These are phyloP conservation scores for Aristolochia fimbriata DNA, from an alignment of 164 flowering plant species.

Conservation along the genomic window DNA sequence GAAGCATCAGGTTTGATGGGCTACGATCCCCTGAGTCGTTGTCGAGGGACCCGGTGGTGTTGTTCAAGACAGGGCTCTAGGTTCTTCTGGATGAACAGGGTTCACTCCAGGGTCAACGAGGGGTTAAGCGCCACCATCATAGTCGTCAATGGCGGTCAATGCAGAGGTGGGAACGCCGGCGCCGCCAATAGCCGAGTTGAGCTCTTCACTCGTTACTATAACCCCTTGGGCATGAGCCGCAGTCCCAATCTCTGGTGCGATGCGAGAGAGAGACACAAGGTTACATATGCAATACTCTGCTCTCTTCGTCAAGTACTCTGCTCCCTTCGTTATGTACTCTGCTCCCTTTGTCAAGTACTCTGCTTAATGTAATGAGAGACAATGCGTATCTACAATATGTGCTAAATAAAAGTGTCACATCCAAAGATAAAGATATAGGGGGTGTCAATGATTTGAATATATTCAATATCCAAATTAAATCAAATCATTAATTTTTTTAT, in stretches of 20 bases:
- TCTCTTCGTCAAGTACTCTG: no score
- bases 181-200: constrained; percentile 19
- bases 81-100: constrained; percentile 31
- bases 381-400: no score
- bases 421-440: no score
- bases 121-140: constrained; percentile 28
- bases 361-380: no score
- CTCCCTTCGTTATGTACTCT: no score
- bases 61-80: constrained; percentile 34
- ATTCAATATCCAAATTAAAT: no score
- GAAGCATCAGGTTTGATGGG: constrained; percentile 28
- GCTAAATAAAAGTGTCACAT: no score
- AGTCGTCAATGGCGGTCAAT: constrained; percentile 21
- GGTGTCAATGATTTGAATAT: no score
- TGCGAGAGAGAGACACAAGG: no score
- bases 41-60: constrained; percentile 12
- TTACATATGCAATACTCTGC: no score
- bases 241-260: constrained; percentile 36
- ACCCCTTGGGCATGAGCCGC: constrained; percentile 31
- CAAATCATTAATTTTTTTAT: no score
- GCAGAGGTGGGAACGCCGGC: constrained; percentile 11
- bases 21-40: constrained; percentile 24
- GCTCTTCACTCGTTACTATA: constrained; percentile 29
- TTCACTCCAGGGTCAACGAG: constrained; percentile 14
- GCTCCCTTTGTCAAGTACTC: no score